Base-by-base conservation (phyloP, 164 flowering plant genomes). In the Brasenia schreberi region DNA sequence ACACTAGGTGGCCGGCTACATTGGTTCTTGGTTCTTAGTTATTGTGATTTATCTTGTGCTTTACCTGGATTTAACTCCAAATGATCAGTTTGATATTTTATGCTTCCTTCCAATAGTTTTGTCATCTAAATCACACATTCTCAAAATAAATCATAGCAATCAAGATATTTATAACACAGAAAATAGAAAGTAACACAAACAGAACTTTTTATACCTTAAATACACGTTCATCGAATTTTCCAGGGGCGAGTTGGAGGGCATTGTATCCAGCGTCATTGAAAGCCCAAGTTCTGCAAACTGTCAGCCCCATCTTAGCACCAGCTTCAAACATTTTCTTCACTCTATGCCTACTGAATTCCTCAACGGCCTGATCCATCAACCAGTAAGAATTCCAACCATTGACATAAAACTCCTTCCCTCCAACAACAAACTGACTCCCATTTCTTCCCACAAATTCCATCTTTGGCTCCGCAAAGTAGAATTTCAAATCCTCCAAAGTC, bases 271-370 rank as follows among this genome's bases (percentile, higher is more conserved):
- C 99, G 79, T 94, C 99, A 76, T 87, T 94, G 76, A 94, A 94
- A n/a, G 99, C 99, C 99, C 99, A 94, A 70, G 97, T 85, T 66
- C 99, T 73, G 67, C 99, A 94, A 49, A 94, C 99, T 18, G 96
- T 84, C 23, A 94, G 84, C 69, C 97, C 99, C 97, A 94, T 88
- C 78, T 83, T 87, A 0, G 90, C 84, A 18, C 90, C 99, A 11
- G 82, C 77, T 69, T 81, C 83, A 45, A 94, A 73, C 83, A 94
- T 84, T 19, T 74, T 82, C 43, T 82, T 70, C 14, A 94, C 84
- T 73, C 85, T 84, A 4, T 82, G 82, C 71, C 74, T 81, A 60
- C 76, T 85, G 65, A 70, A 72, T 7, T 79, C 88, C 60, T 87
- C 85, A 69, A 80, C 96, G 65, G 89, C 84, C 63, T 86, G 91